Percentiles rank a stretch among this genome's conserved stretches.
These are phyloP conservation scores for Lachnellula suecica DNA, from an alignment of 2,329 filamentous ascomycete species.

Conservation along the genomic window DNA sequence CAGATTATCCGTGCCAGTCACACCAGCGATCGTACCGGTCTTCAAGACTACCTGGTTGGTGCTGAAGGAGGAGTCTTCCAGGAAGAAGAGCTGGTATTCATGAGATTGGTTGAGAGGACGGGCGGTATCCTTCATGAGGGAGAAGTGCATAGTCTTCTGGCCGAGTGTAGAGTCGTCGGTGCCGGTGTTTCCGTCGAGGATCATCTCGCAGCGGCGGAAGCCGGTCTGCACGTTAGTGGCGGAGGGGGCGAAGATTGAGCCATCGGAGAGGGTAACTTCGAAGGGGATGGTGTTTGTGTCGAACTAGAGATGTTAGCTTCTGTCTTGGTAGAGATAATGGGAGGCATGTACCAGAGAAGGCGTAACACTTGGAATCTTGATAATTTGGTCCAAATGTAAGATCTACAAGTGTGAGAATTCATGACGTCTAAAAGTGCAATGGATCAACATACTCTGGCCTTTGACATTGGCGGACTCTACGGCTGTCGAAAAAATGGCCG, in stretches of 20 bases:
- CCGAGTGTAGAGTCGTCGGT: slow-evolving; percentile 52
- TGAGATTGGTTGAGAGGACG: slow-evolving; percentile 34
- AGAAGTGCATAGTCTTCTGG: slow-evolving; percentile 62
- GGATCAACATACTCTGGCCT: no score
- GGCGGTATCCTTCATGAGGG: slow-evolving; percentile 50
- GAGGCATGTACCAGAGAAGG: no score
- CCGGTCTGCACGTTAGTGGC: slow-evolving; percentile 55
- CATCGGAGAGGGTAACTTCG: no score
- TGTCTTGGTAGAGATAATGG: slow-evolving; percentile 10
- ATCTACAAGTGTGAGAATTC: no score
- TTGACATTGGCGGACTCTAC: no score
- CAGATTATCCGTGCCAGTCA: slow-evolving; percentile 39
- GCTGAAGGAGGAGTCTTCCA: slow-evolving; percentile 46
- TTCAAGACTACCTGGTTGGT: slow-evolving; percentile 55
- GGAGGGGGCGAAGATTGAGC: slow-evolving; percentile 64
- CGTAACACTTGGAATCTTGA: no score
- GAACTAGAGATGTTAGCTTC: slow-evolving; percentile 16
- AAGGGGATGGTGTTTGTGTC: slow-evolving; percentile 19
- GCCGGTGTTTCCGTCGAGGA: slow-evolving; percentile 48
- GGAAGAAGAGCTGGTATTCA: slow-evolving; percentile 58
- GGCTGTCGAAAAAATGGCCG: no score
- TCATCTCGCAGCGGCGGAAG: slow-evolving; percentile 60
- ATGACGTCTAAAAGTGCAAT: no score
- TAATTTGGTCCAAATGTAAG: no score
- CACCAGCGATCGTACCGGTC: slow-evolving; percentile 50